Evolutionary conservation across 2,329 filamentous ascomycete species (phyloP), one percentile per base, ranked within the genome.

Genomic region (Colletotrichum filicis): DNA sequence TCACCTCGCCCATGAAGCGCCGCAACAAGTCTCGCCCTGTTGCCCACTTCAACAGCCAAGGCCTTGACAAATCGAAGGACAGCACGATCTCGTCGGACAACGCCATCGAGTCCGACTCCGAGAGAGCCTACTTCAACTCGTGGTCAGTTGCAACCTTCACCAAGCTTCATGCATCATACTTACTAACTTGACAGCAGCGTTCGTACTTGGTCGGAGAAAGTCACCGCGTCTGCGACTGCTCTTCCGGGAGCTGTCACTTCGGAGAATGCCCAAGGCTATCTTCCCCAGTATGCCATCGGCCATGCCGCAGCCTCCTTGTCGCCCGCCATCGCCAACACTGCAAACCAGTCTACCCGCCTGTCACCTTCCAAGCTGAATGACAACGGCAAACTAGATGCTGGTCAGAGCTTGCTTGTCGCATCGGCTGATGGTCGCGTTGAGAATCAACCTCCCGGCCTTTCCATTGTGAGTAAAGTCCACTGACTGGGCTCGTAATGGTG

Each of bases 211-310:
- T 73, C 70, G 8, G 70, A 86, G 79, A 88, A 86, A 76, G 85
- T 86, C n/a, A 84, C 87, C 46, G 81, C 87, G 14, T 88, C 86
- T 71, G 85, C 82, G 58, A 81, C 81, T 57, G 85, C 79, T 8
- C 80, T 86, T 57, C 85, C 86, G 12, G 82, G 87, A 62, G 82
- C 87, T 11, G 80, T 90, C 60, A 88, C 87, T 3, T 86, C 88
- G 4, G 87, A 85, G 57, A 90, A 87, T 14, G 88, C 86, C 8
- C 87, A 86, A 32, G 88, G 87, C n/a, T 84, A 87, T 56, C 79
- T 90, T 58, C 88, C 88, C 19, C 86, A 88, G 37, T 89, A 88
- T 68, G 79, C 83, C 11, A 64, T 63, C 30, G 87, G 88, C 22
- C 82, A 89, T 76, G 88, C 88, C 26, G 86, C 87, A 11, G 87